A percentile compares a stretch with the other conserved stretches of the same genome.
These are phyloP conservation scores for Daldinia caldariorum DNA, from an alignment of 495 filamentous ascomycete species.

Conservation along the genomic window DNA sequence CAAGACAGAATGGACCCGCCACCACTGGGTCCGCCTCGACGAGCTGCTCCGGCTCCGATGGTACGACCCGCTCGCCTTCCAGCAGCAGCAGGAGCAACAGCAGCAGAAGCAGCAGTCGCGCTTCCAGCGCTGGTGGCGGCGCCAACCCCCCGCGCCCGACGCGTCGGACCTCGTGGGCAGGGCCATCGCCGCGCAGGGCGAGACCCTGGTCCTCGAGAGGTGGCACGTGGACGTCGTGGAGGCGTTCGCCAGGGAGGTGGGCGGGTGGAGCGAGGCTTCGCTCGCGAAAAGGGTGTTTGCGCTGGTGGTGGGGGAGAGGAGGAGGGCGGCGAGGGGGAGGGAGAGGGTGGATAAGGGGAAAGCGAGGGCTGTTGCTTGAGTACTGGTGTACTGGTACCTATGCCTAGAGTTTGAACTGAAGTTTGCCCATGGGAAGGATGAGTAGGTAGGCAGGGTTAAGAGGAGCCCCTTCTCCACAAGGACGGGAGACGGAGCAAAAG, in stretches of 20 bases:
- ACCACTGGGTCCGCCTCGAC: conserved; percentile 56
- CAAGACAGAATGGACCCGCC: conserved; percentile 51
- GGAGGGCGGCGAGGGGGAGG: conserved; percentile 39
- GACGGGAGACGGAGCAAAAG: no score
- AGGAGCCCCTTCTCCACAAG: no score
- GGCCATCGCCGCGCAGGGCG: conserved; percentile 47
- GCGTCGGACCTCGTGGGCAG: conserved; percentile 49
- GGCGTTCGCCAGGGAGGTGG: conserved; percentile 54
- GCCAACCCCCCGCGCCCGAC: neutral
- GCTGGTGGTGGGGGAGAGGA: conserved; percentile 58
- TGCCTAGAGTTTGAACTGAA: no score
- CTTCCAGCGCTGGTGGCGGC: conserved; percentile 9
- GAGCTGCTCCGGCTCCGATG: conserved; percentile 49
- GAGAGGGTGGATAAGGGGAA: conserved; percentile 26
- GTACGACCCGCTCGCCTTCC: conserved; percentile 42
- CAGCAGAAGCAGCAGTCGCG: neutral
- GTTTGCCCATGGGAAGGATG: no score
- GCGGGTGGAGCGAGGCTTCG: conserved; percentile 56
- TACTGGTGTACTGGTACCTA: no score
- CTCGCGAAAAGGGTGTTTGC: conserved; percentile 63
- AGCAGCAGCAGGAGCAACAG: conserved; percentile 20
- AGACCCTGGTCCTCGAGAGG: conserved; percentile 53
- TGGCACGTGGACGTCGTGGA: conserved; percentile 65
- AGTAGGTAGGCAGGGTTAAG: no score
- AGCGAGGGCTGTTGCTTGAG: conserved; percentile 1